Base-by-base conservation (phyloP, 2,329 filamentous ascomycete species). In the Domatiomyces catenatus region DNA sequence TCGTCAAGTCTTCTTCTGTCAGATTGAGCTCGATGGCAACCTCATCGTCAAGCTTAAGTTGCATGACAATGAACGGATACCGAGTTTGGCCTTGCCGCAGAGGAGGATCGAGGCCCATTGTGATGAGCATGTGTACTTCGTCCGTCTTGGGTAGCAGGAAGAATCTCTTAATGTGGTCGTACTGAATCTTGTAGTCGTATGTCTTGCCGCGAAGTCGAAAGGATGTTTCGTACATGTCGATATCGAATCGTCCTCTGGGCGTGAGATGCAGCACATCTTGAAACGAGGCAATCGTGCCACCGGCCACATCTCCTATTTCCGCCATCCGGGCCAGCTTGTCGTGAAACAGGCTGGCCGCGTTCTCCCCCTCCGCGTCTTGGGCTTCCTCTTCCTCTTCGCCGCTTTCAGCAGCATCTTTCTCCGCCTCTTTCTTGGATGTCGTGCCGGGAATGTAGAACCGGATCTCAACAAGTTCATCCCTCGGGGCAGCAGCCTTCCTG, bases 111-210 rank as follows among this genome's bases (percentile, higher is more conserved):
- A 98, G 75, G 49, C 93, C 92, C 58, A 98, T 83, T 56, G 87
- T 90, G 58, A 98, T 86, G 72, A 98, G 84, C 58, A 85, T 89
- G 66, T 98, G 92, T 60, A 92, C 80, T 59, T 98, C 92, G 66
- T 98, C 92, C n/a, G 92, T 92, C 71, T 98, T 98, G 46, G 92
- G 92, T 5, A 98, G 80, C 26, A 96, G 79, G 81, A 98, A 95
- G 66, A 96, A 96, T 67, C 96, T 96, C 75, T 98, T 98, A 71
- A 96, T 88, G 47, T 83, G 81, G 52, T 95, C 86, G 69, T 95
- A 98, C 67, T 95, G 88, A 58, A 98, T 96, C 77, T 98, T 98
- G 80, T 98, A 98, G 72, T 98, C 93, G 74, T 98, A 98, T 20
- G 92, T 98, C 72, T 98, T 98, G 63, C 92, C 92, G 58, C 92